Percentiles rank a stretch among this genome's conserved stretches.
phyloP scores from a whole-genome alignment of 805 yeast genomes.

The Kuraishia hungarica region DNA sequence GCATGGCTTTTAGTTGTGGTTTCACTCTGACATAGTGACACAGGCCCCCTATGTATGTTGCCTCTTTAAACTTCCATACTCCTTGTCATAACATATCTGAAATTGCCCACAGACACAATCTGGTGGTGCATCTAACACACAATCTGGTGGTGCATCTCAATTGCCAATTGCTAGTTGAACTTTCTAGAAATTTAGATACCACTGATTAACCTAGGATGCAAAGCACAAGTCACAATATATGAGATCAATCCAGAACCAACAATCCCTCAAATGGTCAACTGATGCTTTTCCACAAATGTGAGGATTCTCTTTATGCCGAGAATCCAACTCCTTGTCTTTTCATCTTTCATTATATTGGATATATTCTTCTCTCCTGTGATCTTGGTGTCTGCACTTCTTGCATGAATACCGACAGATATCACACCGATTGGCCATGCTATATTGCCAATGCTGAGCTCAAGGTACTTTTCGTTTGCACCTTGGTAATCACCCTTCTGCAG shows the following conservation, averaged over 20 bases:
- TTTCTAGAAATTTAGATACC: no score
- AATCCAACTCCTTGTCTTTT: constrained; percentile 68
- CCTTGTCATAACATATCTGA: no score
- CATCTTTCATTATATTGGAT: constrained; percentile 76
- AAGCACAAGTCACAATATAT: no score
- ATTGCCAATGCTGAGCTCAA: constrained; percentile 75
- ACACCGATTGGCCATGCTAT: constrained; percentile 94
- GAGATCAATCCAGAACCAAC: no score
- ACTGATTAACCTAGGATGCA: no score
- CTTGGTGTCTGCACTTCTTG: constrained; percentile 53
- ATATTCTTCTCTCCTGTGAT: constrained; percentile 36
- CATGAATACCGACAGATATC: constrained; percentile 70
- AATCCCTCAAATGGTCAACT: neutral
- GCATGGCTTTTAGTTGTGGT: neutral
- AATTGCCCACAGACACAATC: no score
- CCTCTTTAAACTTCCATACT: no score
- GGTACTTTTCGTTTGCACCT: constrained; percentile 58
- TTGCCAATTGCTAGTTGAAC: no score
- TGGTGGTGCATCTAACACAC: no score
- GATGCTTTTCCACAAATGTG: constrained; percentile 36
- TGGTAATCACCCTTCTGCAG: constrained; percentile 45
- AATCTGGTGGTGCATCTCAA: no score
- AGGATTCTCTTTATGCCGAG: constrained; percentile 65
- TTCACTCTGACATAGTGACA: no score
- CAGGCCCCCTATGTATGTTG: no score